A percentile compares a stretch with the other conserved stretches of the same genome.
Evolutionary conservation across 2,329 filamentous ascomycete species (phyloP).

Genomic region (Pezicula carpinea): DNA sequence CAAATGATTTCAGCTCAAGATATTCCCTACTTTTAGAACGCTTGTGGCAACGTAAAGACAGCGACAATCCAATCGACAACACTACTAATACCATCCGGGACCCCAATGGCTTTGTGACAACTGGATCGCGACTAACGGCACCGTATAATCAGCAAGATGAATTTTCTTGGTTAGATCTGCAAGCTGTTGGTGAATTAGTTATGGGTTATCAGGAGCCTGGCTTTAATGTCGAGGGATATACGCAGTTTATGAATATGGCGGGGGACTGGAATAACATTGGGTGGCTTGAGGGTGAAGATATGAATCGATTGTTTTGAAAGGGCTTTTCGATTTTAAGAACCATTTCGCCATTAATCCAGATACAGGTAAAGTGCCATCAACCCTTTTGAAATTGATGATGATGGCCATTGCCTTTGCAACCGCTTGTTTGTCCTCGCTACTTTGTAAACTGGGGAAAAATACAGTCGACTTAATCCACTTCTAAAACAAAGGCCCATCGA

Average conservation of each 20-base stretch:
- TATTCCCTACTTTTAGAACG: constrained; percentile 56
- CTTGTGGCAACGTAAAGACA: constrained; percentile 40
- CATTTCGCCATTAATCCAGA: too few species aligned
- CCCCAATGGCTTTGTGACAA: constrained; percentile 22
- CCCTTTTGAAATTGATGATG: neutral
- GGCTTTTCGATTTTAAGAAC: too few species aligned
- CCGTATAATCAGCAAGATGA: constrained; percentile 42
- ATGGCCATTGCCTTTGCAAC: too few species aligned
- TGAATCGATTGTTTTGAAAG: constrained; percentile 3
- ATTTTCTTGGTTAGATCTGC: constrained; percentile 58
- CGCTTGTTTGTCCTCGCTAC: too few species aligned
- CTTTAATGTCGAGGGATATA: constrained; percentile 10
- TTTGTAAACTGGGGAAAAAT: too few species aligned
- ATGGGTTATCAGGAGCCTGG: constrained; percentile 32
- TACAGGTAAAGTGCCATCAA: too few species aligned
- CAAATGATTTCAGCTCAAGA: constrained; percentile 54
- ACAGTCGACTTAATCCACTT: too few species aligned
- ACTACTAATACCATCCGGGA: constrained; percentile 25
- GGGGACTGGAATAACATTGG: constrained; percentile 10
- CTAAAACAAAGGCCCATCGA: too few species aligned
- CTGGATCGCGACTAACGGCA: constrained; percentile 25
- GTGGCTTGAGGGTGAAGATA: constrained; percentile 5
- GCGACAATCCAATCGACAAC: constrained; percentile 11
- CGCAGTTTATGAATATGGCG: constrained; percentile 8
- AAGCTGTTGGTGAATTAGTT: constrained; percentile 54